Base-by-base conservation (phyloP, 1,284 basidiomycete species). In the Athelia sp. region DNA sequence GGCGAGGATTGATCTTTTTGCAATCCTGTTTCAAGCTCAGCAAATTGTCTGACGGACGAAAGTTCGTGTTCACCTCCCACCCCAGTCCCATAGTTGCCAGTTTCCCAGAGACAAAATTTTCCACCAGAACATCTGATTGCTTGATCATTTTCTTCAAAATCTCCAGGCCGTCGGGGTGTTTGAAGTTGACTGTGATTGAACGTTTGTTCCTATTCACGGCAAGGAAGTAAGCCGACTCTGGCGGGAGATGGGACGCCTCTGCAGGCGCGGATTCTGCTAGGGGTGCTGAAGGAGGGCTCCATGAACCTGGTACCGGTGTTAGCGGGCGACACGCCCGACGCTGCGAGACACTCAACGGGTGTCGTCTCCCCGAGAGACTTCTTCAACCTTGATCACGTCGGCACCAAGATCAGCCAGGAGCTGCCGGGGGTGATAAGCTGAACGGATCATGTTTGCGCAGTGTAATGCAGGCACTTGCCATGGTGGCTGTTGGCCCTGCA, bases 201-300 rank as follows among this genome's bases (percentile, higher is more conserved):
- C 88, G 79, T 64, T 96, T 96, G 71, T 93, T 93, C 47, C 95
- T 75, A 65, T 98, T 98, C 1, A 82, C 84, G 2, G 86, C 79
- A 14, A 98, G 78, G 62, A 97, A 98, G 67, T 98, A 98, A 0
- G 95, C 92, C 2, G 90, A 91, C 65, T 98, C 94, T 9, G 92
- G 81, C 3, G 93, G 93, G 0, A 93, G 74, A 60, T 93, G 82
- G 6, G 76, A 64, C 1, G 84, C 67, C 50, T 76, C 78, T 21
- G 64, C 54, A 1, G 81, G 80, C 31, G 76, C 75, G 31, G 71
- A 66, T 6, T 73, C 59, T 3, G 71, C 60, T 17, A 81, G 59
- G 19, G 87, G 83, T 2, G 91, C 90, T 6, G 81, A 78, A 2
- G 92, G 91, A 2, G 92, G 91, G 45, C 72, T 70, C 92, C 88